Evolutionary conservation across 139 green algal species (phyloP).

Genomic region (Coccomyxa sp.): DNA sequence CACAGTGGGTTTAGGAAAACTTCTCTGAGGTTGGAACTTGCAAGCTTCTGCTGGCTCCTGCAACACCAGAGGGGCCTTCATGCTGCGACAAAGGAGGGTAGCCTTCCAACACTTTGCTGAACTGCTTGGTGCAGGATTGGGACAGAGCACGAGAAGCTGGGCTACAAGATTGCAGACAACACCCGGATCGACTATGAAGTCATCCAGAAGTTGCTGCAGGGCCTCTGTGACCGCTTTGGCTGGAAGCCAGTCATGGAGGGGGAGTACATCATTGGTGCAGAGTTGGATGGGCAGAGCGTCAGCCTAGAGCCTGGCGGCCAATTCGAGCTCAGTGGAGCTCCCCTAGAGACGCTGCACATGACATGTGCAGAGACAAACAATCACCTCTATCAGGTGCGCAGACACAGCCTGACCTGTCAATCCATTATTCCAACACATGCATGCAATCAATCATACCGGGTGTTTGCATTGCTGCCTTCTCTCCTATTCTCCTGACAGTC

Average conservation of each 20-base stretch:
- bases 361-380: slow-evolving; percentile 94
- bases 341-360: slow-evolving; percentile 83
- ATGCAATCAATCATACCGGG: background rate
- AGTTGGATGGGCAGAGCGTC: slow-evolving; percentile 81
- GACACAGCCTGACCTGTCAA: background rate
- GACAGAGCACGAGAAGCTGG: slow-evolving; percentile 99
- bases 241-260: slow-evolving; percentile 90
- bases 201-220: slow-evolving; percentile 73
- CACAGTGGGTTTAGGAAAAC: no score
- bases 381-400: slow-evolving; percentile 85
- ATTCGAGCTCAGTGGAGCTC: slow-evolving; percentile 95
- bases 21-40: no score
- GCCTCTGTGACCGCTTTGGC: slow-evolving; percentile 67
- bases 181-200: slow-evolving; percentile 68
- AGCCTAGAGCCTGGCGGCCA: slow-evolving; percentile 97
- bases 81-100: background rate
- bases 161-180: slow-evolving; percentile 67
- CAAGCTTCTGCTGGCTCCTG: no score
- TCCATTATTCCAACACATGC: slow-evolving; percentile 2
- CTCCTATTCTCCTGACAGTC: background rate
- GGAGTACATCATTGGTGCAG: slow-evolving; percentile 83
- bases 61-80: no score
- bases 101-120: background rate
- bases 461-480: background rate
- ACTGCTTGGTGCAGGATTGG: slow-evolving; percentile 72